Evolutionary conservation across 2,329 filamentous ascomycete genomes (phyloP).

Genomic region (Scopulariopsis brevicaulis): DNA sequence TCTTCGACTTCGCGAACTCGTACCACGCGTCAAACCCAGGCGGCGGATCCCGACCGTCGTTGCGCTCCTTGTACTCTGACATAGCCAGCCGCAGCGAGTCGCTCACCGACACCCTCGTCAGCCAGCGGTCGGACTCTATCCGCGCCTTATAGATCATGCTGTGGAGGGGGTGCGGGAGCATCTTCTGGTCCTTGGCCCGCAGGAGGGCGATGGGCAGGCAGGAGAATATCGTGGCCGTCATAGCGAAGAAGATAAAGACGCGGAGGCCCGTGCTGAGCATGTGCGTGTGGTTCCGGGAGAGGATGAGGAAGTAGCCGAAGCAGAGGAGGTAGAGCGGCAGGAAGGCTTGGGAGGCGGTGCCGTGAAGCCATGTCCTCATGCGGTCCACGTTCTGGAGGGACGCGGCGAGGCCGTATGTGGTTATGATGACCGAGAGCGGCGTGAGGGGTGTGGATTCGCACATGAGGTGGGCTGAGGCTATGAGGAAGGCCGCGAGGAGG

Average conservation of each 20-base stretch:
- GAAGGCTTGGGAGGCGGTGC: slow-evolving; percentile 4
- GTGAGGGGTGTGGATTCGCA: slow-evolving; percentile 25
- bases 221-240: background rate
- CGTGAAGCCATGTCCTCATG: slow-evolving; percentile 12
- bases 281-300: background rate
- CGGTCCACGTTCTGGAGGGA: slow-evolving; percentile 5
- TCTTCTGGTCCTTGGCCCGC: background rate
- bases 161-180: slow-evolving; percentile 30
- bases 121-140: slow-evolving; percentile 36
- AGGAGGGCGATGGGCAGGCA: background rate
- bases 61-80: slow-evolving; percentile 35
- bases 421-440: slow-evolving; percentile 3
- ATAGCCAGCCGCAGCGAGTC: slow-evolving; percentile 33
- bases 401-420: slow-evolving; percentile 5
- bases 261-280: background rate
- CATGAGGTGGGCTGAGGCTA: slow-evolving; percentile 32
- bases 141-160: slow-evolving; percentile 36
- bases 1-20: slow-evolving; percentile 57
- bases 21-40: slow-evolving; percentile 81
- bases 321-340: background rate
- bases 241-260: background rate
- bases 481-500: slow-evolving; percentile 28
- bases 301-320: slow-evolving; percentile 3
- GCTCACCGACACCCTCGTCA: slow-evolving; percentile 33
- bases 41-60: slow-evolving; percentile 59